Evolutionary conservation across 495 filamentous ascomycete species (phyloP), one percentile per base, ranked within the genome.

Genomic region (Xylaria intraflava): DNA sequence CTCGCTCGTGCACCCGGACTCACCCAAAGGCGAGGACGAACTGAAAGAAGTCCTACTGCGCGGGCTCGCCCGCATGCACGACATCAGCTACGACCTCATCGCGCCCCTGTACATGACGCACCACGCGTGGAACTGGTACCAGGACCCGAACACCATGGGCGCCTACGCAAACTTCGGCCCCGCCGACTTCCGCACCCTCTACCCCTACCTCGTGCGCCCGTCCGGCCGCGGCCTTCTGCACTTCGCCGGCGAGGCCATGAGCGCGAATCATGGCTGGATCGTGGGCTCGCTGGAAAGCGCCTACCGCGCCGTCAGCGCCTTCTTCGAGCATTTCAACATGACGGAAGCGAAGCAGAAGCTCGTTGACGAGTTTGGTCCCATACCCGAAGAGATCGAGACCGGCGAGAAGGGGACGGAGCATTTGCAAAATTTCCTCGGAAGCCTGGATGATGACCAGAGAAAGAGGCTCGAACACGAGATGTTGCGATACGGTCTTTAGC

Each of bases 81-180:
- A 40, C 6, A 40, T 19, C 56, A 20, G 17, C 42, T 63, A 51
- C 20, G 53, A 57, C 16, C 24, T 55, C 0, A 59, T 57, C 10
- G 38, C 16, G 12, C 47, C 52, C 0, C 36, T 46, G 7, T 71
- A 69, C 52, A 38, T 58, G 10, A 54, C 53, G 1, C 65, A 70
- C 53, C 66, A 70, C 49, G 64, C 65, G 14, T 71, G 51, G 23
- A 64, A 66, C 11, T 76, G 70, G 72, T 61, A 59, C 17, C 53
- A 65, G 22, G 67, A 75, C 51, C 65, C 62, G 1, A 57, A 49
- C n/a, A 66, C 70, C 26, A 57, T 60, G 10, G 72, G 71, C n/a
- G 71, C 74, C 3, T 77, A 75, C 42, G 73, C 74, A 4, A 63
- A 69, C 4, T 77, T 76, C 46, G 66, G 72, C 6, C 73, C 74